Percentiles rank a stretch among this genome's conserved stretches.
phyloP scores from a whole-genome alignment of 1,284 basidiomycete genomes.

The Pyrrhoderma lamaoense region DNA sequence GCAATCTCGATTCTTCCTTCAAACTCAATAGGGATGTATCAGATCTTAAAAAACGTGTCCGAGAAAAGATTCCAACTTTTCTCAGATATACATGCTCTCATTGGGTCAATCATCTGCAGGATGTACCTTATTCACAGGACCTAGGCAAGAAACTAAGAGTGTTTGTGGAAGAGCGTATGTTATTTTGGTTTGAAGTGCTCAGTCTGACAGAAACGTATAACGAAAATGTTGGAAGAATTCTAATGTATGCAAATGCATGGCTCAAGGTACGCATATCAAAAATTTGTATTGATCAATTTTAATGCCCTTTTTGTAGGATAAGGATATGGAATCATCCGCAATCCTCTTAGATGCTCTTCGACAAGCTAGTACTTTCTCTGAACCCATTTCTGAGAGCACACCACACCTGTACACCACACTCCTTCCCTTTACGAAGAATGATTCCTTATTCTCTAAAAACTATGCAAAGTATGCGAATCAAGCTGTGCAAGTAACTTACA shows the following conservation, averaged over 20 bases:
- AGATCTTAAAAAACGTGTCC: not conserved
- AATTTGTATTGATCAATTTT: not conserved
- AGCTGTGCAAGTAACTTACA: not conserved
- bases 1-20: not conserved
- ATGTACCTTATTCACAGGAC: not conserved
- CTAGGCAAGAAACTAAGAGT: not conserved
- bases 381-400: not conserved
- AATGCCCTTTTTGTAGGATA: not conserved
- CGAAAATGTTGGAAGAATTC: not conserved
- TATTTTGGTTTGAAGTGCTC: conserved; percentile 27
- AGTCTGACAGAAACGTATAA: conserved; percentile 19
- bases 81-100: not conserved
- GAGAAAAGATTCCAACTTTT: not conserved
- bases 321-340: not conserved
- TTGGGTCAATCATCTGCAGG: not conserved
- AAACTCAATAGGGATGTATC: not conserved
- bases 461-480: not conserved
- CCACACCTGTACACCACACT: not conserved
- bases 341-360: not conserved
- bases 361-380: not conserved
- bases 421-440: not conserved
- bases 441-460: not conserved
- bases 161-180: conserved; percentile 20
- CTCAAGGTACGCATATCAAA: conserved; percentile 1
- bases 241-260: not conserved